A percentile compares a stretch with the other conserved stretches of the same genome.
Conservation (phyloP, 2,329 filamentous ascomycete species). For the Alternaria sp. region DNA sequence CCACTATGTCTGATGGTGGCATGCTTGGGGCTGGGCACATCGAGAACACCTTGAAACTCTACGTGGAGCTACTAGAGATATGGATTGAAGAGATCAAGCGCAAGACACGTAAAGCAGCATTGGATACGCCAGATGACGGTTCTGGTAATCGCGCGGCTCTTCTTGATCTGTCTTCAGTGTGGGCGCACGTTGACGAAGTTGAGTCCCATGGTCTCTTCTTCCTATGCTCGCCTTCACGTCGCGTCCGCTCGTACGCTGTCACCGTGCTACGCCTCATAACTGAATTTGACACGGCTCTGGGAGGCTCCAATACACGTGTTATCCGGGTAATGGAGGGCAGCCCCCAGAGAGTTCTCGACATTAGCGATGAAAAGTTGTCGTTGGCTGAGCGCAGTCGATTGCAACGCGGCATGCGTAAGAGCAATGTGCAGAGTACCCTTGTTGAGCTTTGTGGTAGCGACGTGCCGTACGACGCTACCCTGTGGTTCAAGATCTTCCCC, state of each 20-base stretch:
- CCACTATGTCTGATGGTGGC: slow-evolving; percentile 96
- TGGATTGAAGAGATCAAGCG: slow-evolving; percentile 97
- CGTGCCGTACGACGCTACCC: slow-evolving; percentile 87
- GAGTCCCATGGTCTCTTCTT: slow-evolving; percentile 98
- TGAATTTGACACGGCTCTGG: slow-evolving; percentile 89
- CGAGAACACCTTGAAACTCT: slow-evolving; percentile 88
- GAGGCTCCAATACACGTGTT: slow-evolving; percentile 79
- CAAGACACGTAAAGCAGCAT: slow-evolving; percentile 76
- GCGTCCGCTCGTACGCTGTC: slow-evolving; percentile 88
- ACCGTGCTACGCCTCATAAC: slow-evolving; percentile 90
- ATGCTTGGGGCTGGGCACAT: slow-evolving; percentile 95
- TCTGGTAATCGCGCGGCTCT: slow-evolving; percentile 76
- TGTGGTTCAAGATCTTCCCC: slow-evolving; percentile 98
- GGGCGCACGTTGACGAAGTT: slow-evolving; percentile 94
- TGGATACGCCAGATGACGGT: slow-evolving; percentile 67
- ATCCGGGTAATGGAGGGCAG: slow-evolving; percentile 93
- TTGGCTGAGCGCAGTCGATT: slow-evolving; percentile 91
- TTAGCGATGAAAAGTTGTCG: slow-evolving; percentile 89
- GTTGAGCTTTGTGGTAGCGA: slow-evolving; percentile 96
- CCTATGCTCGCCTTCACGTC: slow-evolving; percentile 90
- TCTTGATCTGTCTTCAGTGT: slow-evolving; percentile 84
- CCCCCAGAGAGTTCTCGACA: slow-evolving; percentile 84
- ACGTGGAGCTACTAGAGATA: slow-evolving; percentile 91
- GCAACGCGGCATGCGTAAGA: slow-evolving; percentile 86
- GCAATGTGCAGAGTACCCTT: slow-evolving; percentile 81